Evolutionary conservation across 352 stramenopile genomes (phyloP).

Genomic region (Peronospora tabacina): DNA sequence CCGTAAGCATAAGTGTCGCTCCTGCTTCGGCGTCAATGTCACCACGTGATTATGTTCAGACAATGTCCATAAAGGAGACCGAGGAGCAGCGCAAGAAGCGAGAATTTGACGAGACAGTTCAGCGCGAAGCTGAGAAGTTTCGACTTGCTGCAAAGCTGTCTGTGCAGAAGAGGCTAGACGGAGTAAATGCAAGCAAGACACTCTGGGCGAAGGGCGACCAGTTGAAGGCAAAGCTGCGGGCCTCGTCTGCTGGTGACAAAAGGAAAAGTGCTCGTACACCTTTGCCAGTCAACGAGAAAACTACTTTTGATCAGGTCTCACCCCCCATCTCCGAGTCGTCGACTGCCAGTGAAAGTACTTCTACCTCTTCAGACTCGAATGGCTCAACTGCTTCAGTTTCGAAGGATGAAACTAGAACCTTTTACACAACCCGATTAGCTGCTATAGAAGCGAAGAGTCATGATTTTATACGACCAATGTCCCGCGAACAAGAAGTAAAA

Average conservation of each 20-base stretch:
- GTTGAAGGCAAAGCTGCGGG: slow-evolving; percentile 31
- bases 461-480: slow-evolving; percentile 10
- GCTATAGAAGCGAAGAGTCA: slow-evolving; percentile 5
- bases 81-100: slow-evolving; percentile 37
- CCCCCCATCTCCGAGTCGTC: slow-evolving; percentile 10
- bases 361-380: slow-evolving; percentile 1
- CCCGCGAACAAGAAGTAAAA: slow-evolving; percentile 6
- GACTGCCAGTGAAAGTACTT: slow-evolving; percentile 4
- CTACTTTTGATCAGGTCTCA: slow-evolving; percentile 10
- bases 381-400: slow-evolving; percentile 4
- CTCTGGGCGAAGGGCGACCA: slow-evolving; percentile 61
- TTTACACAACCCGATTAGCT: not conserved
- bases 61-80: slow-evolving; percentile 16
- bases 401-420: slow-evolving; percentile 1
- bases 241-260: slow-evolving; percentile 15
- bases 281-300: slow-evolving; percentile 5
- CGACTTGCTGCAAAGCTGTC: slow-evolving; percentile 58
- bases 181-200: slow-evolving; percentile 55
- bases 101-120: slow-evolving; percentile 55
- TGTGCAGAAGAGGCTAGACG: slow-evolving; percentile 66
- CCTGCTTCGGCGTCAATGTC: not conserved
- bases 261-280: slow-evolving; percentile 10
- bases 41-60: not conserved
- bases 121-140: slow-evolving; percentile 55
- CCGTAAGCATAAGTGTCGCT: slow-evolving; percentile 5